Conservation (phyloP, 2,329 filamentous ascomycete species). For the Pestalotiopsis sp. region DNA sequence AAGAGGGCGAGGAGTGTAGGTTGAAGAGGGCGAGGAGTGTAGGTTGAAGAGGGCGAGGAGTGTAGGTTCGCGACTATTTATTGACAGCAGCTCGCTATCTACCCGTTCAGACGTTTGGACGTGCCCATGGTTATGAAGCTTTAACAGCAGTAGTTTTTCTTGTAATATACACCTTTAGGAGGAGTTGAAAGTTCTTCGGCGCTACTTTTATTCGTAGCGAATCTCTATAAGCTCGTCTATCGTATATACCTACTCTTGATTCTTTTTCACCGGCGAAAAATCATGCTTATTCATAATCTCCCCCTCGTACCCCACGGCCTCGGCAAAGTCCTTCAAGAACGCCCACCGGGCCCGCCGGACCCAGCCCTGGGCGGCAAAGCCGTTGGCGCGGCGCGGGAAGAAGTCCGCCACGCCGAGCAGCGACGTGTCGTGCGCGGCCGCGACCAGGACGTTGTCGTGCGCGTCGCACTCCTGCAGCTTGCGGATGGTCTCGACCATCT, state of each 20-base stretch:
- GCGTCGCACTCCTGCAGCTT: slow-evolving; percentile 50
- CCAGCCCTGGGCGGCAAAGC: slow-evolving; percentile 48
- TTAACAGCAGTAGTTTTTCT: background rate
- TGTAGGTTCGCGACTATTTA: too few species aligned
- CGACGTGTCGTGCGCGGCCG: slow-evolving; percentile 49
- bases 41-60: slow-evolving; percentile 1
- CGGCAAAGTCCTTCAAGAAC: slow-evolving; percentile 53
- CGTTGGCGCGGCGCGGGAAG: slow-evolving; percentile 51
- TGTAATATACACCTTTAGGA: background rate
- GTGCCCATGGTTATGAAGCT: background rate
- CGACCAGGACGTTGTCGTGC: slow-evolving; percentile 43
- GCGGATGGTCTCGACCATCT: slow-evolving; percentile 40
- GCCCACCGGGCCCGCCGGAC: slow-evolving; percentile 46
- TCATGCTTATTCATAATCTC: slow-evolving; percentile 24
- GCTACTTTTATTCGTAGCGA: background rate
- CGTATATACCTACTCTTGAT: background rate
- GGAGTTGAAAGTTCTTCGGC: background rate
- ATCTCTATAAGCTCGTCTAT: background rate
- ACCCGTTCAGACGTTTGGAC: too few species aligned
- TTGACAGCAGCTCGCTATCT: too few species aligned
- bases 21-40: background rate
- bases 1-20: background rate
- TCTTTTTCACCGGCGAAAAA: slow-evolving; percentile 14
- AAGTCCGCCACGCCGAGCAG: slow-evolving; percentile 46
- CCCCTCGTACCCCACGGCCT: slow-evolving; percentile 37